phyloP scores from a whole-genome alignment of 352 stramenopile genomes.

The Globisporangium viniferum region DNA sequence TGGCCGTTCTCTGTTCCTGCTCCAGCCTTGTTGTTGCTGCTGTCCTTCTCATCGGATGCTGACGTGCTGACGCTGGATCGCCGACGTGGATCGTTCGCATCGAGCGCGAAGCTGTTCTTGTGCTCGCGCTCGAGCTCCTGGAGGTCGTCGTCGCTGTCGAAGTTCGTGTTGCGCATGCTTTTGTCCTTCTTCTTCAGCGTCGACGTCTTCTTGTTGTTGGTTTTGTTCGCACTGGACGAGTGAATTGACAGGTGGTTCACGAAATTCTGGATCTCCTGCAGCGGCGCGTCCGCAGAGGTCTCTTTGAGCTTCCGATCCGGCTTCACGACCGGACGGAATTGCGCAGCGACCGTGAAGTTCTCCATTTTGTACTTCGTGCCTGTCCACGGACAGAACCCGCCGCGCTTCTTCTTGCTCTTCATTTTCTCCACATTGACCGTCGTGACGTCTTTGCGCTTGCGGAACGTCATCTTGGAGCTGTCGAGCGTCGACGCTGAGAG shows the following conservation, averaged over 20 bases:
- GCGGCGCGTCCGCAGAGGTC: constrained; percentile 25
- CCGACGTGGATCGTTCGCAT: constrained; percentile 1
- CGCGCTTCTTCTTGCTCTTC: constrained; percentile 12
- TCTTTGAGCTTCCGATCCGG: constrained; percentile 46
- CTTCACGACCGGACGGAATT: constrained; percentile 56
- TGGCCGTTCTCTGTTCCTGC: neutral
- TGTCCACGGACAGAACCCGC: constrained; percentile 46
- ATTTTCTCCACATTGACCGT: constrained; percentile 23
- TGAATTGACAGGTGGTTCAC: constrained; percentile 45
- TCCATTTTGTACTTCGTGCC: constrained; percentile 77
- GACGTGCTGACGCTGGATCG: constrained; percentile 2
- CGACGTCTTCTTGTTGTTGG: neutral
- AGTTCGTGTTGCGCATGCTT: constrained; percentile 37
- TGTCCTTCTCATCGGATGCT: neutral
- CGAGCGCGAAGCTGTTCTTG: constrained; percentile 10
- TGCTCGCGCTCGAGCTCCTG: constrained; percentile 9
- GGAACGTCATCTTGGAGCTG: constrained; percentile 50
- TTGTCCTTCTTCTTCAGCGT: constrained; percentile 21
- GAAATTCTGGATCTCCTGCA: constrained; percentile 57
- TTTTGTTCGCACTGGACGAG: constrained; percentile 22
- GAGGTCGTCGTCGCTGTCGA: constrained; percentile 24
- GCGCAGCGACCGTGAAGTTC: constrained; percentile 54
- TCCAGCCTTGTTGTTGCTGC: neutral
- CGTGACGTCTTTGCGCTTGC: constrained; percentile 54
- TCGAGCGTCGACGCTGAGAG: constrained; percentile 63